Evolutionary conservation across 2,329 filamentous ascomycete species (phyloP), one percentile per base, ranked within the genome.

Genomic region (Geosmithia flava): DNA sequence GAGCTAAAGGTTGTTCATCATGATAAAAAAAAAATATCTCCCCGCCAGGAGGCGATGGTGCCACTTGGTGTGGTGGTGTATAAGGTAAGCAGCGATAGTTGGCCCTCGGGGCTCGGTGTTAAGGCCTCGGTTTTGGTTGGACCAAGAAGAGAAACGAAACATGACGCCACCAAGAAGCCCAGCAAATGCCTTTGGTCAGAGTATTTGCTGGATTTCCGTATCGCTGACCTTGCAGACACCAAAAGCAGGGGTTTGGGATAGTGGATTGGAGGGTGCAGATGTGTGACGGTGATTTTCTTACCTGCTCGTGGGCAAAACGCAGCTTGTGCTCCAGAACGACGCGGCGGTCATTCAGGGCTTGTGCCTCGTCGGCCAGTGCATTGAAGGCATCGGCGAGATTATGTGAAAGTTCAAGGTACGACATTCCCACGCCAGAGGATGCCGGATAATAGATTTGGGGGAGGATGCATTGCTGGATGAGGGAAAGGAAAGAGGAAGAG

Each of bases 241-340:
- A 37, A 11, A 11, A 37, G 33, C 33, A 37, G 52, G 48, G 53
- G 51, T 46, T 47, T 46, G 8, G 23, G 17, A 50, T 17, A 44
- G 29, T 44, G 43, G 13, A 47, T 45, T 50, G 37, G n/a, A 17
- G 15, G 15, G 46, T 20, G 39, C 13, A 47, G 42, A 11, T 30
- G 23, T 41, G 49, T 40, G 47, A 23, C 40, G n/a, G 7, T 29
- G 20, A 44, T 47, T 48, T 49, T 58, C 74, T 62, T 71, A 83
- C 80, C 72, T 82, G 78, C 61, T 82, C 78, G 55, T 81, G 78
- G 30, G 79, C 79, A 65, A 78, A 83, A 47, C 76, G 72, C 54
- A 83, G 68, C 64, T 83, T 83, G 63, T 83, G 77, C 65, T 83
- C 78, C 50, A 83, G 66, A 48, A 83, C 74, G 27, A 75, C 80